phyloP scores from a whole-genome alignment of 768 basidiomycete species.

The Polyporus arcularius region DNA sequence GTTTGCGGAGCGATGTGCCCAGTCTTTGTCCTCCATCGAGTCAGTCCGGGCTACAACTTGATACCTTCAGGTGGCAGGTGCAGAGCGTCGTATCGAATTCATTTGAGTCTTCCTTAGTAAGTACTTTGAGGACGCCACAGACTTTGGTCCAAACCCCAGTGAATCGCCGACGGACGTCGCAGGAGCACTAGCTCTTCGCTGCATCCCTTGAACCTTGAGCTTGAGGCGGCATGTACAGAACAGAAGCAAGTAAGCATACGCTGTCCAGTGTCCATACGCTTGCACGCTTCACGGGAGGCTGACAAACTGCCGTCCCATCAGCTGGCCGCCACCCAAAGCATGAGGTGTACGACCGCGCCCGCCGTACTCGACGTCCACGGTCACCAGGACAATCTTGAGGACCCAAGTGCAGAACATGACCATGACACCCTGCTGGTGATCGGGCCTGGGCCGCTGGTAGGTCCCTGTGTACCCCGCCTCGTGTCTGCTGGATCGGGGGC shows the following conservation, averaged over 20 bases:
- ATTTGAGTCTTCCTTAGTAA: too few species aligned
- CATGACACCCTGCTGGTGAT: background rate
- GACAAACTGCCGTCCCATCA: background rate
- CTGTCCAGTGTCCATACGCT: background rate
- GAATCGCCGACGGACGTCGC: background rate
- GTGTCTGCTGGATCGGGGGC: slow-evolving; percentile 4
- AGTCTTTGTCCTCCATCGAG: background rate
- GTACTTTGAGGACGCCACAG: too few species aligned
- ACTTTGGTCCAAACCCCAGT: background rate
- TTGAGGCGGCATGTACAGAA: background rate
- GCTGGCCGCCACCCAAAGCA: too few species aligned
- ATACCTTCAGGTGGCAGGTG: too few species aligned
- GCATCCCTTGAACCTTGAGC: background rate
- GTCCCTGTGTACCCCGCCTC: slow-evolving; percentile 18
- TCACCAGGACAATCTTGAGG: background rate
- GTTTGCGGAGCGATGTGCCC: background rate
- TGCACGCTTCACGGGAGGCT: slow-evolving; percentile 6
- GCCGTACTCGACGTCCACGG: background rate
- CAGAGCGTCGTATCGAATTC: too few species aligned
- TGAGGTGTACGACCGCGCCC: too few species aligned
- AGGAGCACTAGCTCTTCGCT: too few species aligned
- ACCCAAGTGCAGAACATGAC: background rate
- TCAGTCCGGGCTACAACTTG: background rate
- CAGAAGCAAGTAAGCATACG: background rate
- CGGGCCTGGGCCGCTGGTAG: slow-evolving; percentile 6